Conservation (phyloP, 257 asterid genomes). For the Solanum ahanhuiri region DNA sequence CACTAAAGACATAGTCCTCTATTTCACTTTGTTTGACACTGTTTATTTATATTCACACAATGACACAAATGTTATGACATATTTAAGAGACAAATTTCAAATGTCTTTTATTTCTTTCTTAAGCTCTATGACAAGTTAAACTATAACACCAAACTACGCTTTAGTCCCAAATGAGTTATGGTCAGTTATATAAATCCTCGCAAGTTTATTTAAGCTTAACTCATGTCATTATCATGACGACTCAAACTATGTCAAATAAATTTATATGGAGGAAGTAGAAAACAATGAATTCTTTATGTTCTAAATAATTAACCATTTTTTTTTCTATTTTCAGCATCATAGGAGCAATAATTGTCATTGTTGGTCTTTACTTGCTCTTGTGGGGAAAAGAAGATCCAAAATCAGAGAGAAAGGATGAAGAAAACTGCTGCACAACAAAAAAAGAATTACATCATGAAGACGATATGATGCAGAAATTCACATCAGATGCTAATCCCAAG, state of each 20-base stretch:
- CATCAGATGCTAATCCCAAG: conserved; percentile 1
- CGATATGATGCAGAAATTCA: neutral
- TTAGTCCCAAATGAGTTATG: neutral
- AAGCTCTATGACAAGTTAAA: neutral
- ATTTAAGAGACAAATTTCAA: neutral
- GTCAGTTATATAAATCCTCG: neutral
- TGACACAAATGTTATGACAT: neutral
- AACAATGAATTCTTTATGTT: neutral
- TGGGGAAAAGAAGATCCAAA: conserved; percentile 73
- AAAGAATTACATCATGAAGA: conserved; percentile 12
- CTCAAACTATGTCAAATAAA: neutral
- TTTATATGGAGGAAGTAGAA: neutral
- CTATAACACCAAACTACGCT: neutral
- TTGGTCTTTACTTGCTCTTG: conserved; percentile 59
- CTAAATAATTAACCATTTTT: neutral
- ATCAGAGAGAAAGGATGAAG: conserved; percentile 18
- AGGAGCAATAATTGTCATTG: conserved; percentile 47
- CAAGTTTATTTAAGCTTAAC: neutral
- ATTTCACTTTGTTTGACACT: neutral
- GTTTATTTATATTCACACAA: neutral
- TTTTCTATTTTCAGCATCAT: conserved; percentile 32
- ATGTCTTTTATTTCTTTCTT: neutral
- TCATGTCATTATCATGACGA: neutral
- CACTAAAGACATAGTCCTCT: neutral
- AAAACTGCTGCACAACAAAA: neutral